Base-by-base conservation (phyloP, 176 grass and related monocot genomes). In the Calamus simplicifolius region DNA sequence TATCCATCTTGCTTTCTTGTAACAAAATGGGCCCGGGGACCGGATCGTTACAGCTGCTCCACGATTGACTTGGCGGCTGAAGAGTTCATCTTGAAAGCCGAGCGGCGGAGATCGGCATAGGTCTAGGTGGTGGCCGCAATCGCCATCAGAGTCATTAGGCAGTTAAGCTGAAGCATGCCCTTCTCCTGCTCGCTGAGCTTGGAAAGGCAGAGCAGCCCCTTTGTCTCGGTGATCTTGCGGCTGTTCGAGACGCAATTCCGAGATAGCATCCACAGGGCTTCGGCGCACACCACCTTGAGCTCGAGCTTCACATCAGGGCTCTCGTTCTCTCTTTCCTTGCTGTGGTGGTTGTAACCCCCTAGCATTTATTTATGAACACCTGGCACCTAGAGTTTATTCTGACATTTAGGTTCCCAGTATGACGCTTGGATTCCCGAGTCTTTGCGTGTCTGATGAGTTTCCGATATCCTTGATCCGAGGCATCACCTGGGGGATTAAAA, bases 171-270 rank as follows among this genome's bases (percentile, higher is more conserved):
- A 14, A 71, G 68, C 25, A 60, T 56, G 25, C 56, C 68, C 16
- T 29, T 71, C 16, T 60, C 68, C 2, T 6, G 21, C 56, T 71
- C 68, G 19, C 60, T 60, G 15, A 71, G 43, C 56, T 71, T 71
- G 25, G 68, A 57, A 16, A 71, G 56, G 17, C 56, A 59, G 18
- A 71, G 68, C 15, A 71, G 25, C 15, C 68, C 68, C 29, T 59
- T 71, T 23, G 68, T 71, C 38, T 71, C 68, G 1, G 68, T 60
- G 16, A 71, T 71, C 26, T 71, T 71, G 56, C 68, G 56, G 68
- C 68, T 59, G 23, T 71, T 71, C 7, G 43, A 16, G 17, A 59
- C 10, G 48, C 48, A 71, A 10, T 18, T 8, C 31, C 57, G 48
- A 4, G 68, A 58, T 38, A 71, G 68, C 68, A 71, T 71, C 68